A percentile compares a stretch with the other conserved stretches of the same genome.
phyloP scores from a whole-genome alignment of 805 yeast species.

The Suhomyces kilbournensis region DNA sequence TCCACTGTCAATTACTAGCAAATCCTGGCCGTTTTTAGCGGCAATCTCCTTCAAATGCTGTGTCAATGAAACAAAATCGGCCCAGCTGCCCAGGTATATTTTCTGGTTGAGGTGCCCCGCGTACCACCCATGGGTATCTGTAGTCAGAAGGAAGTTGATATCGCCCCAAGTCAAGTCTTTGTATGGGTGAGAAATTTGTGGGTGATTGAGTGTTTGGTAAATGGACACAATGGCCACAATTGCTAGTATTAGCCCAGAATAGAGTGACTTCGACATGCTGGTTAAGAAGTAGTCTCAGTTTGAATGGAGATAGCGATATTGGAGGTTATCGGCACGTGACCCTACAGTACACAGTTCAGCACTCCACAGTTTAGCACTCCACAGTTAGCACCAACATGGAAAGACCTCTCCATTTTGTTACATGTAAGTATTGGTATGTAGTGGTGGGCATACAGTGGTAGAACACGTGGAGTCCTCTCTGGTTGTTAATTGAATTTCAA shows the following conservation, averaged over 20 bases:
- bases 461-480: not conserved
- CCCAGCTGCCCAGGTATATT: constrained; percentile 85
- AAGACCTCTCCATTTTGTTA: no score
- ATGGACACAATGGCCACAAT: not conserved
- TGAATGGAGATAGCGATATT: not conserved
- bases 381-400: no score
- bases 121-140: constrained; percentile 97
- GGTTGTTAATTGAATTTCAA: not conserved
- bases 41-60: constrained; percentile 48
- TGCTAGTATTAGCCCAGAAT: not conserved
- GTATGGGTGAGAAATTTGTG: not conserved
- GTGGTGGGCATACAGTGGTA: not conserved
- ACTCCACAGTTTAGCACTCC: no score
- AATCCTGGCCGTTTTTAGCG: constrained; percentile 49
- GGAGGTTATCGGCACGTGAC: not conserved
- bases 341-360: not conserved
- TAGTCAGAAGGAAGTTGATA: constrained; percentile 85
- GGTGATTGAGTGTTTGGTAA: not conserved
- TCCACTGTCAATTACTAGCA: constrained; percentile 81
- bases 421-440: no score
- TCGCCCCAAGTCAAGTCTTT: constrained; percentile 49
- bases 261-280: not conserved
- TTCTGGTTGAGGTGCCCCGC: constrained; percentile 83
- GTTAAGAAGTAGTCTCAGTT: not conserved
- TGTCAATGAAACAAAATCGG: constrained; percentile 76